phyloP scores from a whole-genome alignment of 164 flowering plant species.

The Vitis labrusca region DNA sequence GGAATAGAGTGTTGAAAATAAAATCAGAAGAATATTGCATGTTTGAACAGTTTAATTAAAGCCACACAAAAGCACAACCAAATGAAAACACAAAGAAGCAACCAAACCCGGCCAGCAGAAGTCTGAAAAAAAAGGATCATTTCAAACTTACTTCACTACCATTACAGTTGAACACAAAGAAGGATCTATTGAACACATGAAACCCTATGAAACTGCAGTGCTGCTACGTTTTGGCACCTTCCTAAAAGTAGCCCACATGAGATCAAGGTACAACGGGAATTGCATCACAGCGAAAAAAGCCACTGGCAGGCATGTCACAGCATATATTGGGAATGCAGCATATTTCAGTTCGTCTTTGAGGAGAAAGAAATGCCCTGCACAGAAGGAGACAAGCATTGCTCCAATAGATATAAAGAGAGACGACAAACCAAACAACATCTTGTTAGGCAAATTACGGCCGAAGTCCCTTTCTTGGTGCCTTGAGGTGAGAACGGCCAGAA shows the following conservation, averaged over 20 bases:
- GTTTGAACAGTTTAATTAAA: too few relatives aligned
- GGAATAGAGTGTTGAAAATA: too few relatives aligned
- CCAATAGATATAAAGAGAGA: slow-evolving; percentile 24
- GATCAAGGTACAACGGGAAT: slow-evolving; percentile 18
- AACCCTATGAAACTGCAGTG: neutral
- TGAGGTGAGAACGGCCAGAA: slow-evolving; percentile 23
- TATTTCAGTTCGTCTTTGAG: neutral
- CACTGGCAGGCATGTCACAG: slow-evolving; percentile 9
- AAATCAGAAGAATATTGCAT: too few relatives aligned
- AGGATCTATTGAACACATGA: too few relatives aligned
- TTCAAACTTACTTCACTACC: too few relatives aligned
- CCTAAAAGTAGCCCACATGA: slow-evolving; percentile 9
- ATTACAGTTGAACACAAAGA: too few relatives aligned
- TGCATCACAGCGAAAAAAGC: slow-evolving; percentile 8
- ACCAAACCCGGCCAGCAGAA: too few relatives aligned
- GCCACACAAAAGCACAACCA: too few relatives aligned
- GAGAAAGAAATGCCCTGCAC: slow-evolving; percentile 18
- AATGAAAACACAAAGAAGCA: too few relatives aligned
- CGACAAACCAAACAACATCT: slow-evolving; percentile 23
- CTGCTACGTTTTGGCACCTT: slow-evolving; percentile 11
- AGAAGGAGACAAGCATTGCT: slow-evolving; percentile 27
- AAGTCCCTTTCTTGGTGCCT: slow-evolving; percentile 18
- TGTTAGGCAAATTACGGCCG: slow-evolving; percentile 12
- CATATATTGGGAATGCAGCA: slow-evolving; percentile 10
- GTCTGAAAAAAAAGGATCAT: too few relatives aligned